phyloP scores from a whole-genome alignment of 2,329 filamentous ascomycete genomes.

The Nemania sp. region DNA sequence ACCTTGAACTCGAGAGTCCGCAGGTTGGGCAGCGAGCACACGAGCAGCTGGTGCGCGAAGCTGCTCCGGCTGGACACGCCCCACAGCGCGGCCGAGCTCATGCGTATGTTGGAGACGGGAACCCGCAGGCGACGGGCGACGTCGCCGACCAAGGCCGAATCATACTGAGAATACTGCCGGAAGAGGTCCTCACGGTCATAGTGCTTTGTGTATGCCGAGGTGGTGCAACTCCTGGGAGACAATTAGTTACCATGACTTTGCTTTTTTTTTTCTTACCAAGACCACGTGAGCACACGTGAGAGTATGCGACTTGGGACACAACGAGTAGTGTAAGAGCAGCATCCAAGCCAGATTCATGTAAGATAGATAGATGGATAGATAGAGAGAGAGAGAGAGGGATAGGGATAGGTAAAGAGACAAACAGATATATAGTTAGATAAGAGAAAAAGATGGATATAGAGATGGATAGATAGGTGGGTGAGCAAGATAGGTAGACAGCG shows the following conservation, averaged over 20 bases:
- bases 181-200: conserved; percentile 32
- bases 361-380: conserved; percentile 3
- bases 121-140: conserved; percentile 28
- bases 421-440: neutral
- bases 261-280: neutral
- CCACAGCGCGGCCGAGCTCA: conserved; percentile 29
- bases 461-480: neutral
- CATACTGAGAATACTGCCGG: conserved; percentile 28
- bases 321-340: too few species aligned
- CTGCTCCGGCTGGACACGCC: conserved; percentile 25
- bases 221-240: conserved; percentile 27
- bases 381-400: neutral
- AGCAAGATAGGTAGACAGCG: too few species aligned
- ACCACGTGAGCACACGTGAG: neutral
- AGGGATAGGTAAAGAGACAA: neutral
- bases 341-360: neutral
- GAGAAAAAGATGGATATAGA: conserved; percentile 1
- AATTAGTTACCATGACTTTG: conserved; percentile 12
- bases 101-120: conserved; percentile 28
- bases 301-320: neutral
- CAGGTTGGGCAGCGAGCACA: conserved; percentile 28
- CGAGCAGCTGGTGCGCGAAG: conserved; percentile 28
- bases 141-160: conserved; percentile 28
- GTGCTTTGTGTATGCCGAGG: conserved; percentile 29
- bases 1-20: conserved; percentile 26